Evolutionary conservation across 1,139 yeast species (phyloP), one percentile per base, ranked within the genome.

Genomic region (Magnusiomyces sp.): DNA sequence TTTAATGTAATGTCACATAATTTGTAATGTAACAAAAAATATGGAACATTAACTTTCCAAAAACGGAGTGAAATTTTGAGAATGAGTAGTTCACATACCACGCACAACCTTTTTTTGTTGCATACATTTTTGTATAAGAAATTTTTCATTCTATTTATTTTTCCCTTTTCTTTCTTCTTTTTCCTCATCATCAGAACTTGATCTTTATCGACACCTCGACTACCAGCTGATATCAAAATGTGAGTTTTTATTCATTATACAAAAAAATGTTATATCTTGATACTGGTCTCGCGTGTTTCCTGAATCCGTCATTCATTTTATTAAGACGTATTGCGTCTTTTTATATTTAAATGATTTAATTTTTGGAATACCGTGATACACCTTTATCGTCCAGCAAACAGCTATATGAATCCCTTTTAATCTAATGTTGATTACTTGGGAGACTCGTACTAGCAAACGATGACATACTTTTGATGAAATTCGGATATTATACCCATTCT

Each of bases 241-340:
- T 50, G 45, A 50, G 53, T 50, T 50, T 47, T 50, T 33, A n/a
- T 38, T n/a, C n/a, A n/a, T n/a, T n/a, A n/a, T n/a, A n/a, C n/a
- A n/a, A n/a, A n/a, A n/a, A n/a, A n/a, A n/a, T n/a, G 41, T 14
- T 13, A 38, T 38, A 38, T 14, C 16, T 33, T 29, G 47, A 47
- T 50, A 32, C 45, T 41, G 53, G 53, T 50, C 50, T 50, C 50
- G 43, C 44, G 17, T 33, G 31, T 27, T 19, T 42, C 32, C 13
- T 37, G 19, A 19, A 23, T 32, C 16, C 39, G 32, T 29, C 27
- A 42, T 32, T 37, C 27, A 39, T n/a, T 29, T n/a, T n/a, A 27
- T 3, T 3, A 7, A 7, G 19, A 34, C 23, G 20, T 41, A 37
- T 19, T 41, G 23, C 37, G 11, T 27, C 7, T 16, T n/a, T 27